phyloP scores from a whole-genome alignment of 805 yeast species.

The Starmerella vaccinii region DNA sequence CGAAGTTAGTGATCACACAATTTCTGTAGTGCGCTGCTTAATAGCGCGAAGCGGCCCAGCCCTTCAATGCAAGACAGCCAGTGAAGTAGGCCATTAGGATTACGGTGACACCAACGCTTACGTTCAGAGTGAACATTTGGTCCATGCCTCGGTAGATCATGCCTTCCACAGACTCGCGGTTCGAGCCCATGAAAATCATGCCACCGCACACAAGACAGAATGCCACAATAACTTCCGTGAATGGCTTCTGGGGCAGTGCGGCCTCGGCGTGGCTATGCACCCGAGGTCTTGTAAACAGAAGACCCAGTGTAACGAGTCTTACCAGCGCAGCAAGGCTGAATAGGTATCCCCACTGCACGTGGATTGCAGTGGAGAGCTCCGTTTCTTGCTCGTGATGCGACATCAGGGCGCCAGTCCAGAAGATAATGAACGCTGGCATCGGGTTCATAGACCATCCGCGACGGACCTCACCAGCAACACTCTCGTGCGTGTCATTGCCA shows the following conservation, averaged over 20 bases:
- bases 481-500: constrained; percentile 4
- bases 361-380: constrained; percentile 63
- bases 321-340: constrained; percentile 73
- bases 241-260: constrained; percentile 54
- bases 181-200: constrained; percentile 79
- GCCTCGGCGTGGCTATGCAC: constrained; percentile 26
- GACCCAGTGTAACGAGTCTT: constrained; percentile 52
- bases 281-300: constrained; percentile 35
- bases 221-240: constrained; percentile 72
- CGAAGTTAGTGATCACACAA: background rate
- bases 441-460: constrained; percentile 71
- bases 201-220: constrained; percentile 85
- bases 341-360: constrained; percentile 85
- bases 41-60: constrained; percentile 23
- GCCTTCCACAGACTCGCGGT: constrained; percentile 74
- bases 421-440: constrained; percentile 83
- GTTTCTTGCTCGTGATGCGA: constrained; percentile 88
- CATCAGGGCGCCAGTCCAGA: constrained; percentile 95
- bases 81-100: constrained; percentile 84
- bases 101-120: constrained; percentile 68
- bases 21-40: background rate
- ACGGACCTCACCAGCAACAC: constrained; percentile 3
- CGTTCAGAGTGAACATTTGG: constrained; percentile 81
- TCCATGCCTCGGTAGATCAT: constrained; percentile 75
- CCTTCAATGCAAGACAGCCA: constrained; percentile 43